Base-by-base conservation (phyloP, 306 rosid species). In the Coriaria nepalensis region DNA sequence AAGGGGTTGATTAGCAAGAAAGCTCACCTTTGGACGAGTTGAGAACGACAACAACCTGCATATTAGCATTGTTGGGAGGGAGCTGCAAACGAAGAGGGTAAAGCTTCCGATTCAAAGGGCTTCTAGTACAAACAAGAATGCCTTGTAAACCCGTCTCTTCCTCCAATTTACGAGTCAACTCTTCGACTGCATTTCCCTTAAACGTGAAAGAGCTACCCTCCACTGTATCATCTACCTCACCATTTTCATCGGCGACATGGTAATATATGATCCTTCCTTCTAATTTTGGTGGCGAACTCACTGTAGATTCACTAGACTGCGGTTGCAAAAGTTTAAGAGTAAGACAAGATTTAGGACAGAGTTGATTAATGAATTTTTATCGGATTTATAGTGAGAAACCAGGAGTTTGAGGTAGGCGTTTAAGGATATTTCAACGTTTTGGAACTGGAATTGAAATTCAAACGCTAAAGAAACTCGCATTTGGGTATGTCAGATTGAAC, bases 61-160 rank as follows among this genome's bases (percentile, higher is more conserved):
- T 81, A 4, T 76, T 73, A 0, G 75, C 78, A 67, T 69, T 83
- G 76, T 83, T 81, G 4, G 97, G 97, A 65, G 97, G 97, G 57
- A 90, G 94, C 68, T 84, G 94, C 81, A 90, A 70, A 13, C 82
- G 87, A 67, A 90, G 95, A 36, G 97, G 97, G 54, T 50, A 68
- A 4, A 90, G 80, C 61, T 77, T 78, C 33, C 79, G 74, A 61
- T 81, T 84, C 73, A 90, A 59, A 57, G 93, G 97, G 62, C 79
- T 88, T 6, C 77, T 60, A 66, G 40, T 64, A 46, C 97, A 90
- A 10, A 90, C 93, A 20, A 84, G 63, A 36, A 85, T 51, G 13
- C 78, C 95, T 8, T 70, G 78, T 45, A 84, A 51, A 12, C 94
- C 95, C 2, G 85, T 90, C 51, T 79, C 94, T 61, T 90, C 92